Evolutionary conservation across 345 rosid species (phyloP).

Genomic region (Linum tenue): DNA sequence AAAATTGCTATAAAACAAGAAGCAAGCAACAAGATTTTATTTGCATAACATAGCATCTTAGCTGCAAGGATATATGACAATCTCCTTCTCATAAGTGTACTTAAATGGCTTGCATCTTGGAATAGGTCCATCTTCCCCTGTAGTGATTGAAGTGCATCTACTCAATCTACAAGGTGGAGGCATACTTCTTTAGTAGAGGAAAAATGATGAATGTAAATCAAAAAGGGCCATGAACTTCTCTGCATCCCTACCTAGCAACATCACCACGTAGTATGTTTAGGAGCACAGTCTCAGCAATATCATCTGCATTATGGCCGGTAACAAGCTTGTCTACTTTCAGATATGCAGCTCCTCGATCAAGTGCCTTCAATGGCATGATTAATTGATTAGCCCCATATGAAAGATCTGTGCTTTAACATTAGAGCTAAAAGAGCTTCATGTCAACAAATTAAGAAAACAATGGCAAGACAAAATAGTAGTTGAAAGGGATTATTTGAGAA

Average conservation of each 20-base stretch:
- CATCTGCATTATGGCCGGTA: conserved; percentile 96
- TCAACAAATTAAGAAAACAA: background rate
- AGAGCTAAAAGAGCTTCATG: too few relatives aligned
- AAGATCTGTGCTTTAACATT: background rate
- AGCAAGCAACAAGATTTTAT: conserved; percentile 1
- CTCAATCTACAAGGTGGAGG: conserved; percentile 43
- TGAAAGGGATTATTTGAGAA: too few relatives aligned
- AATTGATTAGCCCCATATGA: conserved; percentile 9
- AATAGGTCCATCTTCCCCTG: conserved; percentile 95
- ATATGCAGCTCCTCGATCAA: conserved; percentile 83
- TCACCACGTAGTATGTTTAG: conserved; percentile 86
- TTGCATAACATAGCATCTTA: background rate
- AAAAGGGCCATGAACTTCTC: conserved; percentile 1
- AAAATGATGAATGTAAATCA: background rate
- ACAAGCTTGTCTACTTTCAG: conserved; percentile 85
- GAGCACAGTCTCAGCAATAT: conserved; percentile 90
- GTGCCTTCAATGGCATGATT: conserved; percentile 45
- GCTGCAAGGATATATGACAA: conserved; percentile 80
- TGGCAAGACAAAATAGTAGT: background rate
- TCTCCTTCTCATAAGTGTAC: conserved; percentile 90
- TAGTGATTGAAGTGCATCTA: conserved; percentile 76
- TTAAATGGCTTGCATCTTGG: conserved; percentile 98
- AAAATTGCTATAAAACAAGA: conserved; percentile 1
- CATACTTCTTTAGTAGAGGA: conserved; percentile 3
- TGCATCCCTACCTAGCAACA: conserved; percentile 60